Evolutionary conservation across 2,329 filamentous ascomycete genomes (phyloP).

Genomic region (Aspergillus caelatus): DNA sequence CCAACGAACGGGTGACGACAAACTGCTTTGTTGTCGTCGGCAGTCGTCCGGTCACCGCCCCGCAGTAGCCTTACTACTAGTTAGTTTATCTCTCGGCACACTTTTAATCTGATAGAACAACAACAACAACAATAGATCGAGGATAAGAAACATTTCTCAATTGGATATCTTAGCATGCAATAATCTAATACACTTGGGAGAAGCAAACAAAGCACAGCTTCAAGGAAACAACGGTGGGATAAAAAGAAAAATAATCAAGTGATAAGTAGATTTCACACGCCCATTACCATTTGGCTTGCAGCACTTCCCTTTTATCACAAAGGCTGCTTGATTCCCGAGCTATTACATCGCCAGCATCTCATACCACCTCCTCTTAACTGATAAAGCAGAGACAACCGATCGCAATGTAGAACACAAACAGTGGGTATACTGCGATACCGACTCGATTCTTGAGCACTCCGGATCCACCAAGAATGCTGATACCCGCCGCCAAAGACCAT

Average conservation of each 20-base stretch:
- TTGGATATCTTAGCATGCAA: constrained; percentile 25
- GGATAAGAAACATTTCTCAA: constrained; percentile 9
- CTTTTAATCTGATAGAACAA: constrained; percentile 2
- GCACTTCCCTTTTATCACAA: neutral
- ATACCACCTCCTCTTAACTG: constrained; percentile 59
- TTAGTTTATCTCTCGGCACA: neutral
- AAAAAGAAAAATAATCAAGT: constrained; percentile 6
- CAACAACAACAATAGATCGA: neutral
- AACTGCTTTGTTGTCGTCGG: constrained; percentile 28
- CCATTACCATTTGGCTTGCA: neutral
- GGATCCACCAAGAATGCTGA: constrained; percentile 93
- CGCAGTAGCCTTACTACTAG: constrained; percentile 14
- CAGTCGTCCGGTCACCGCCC: constrained; percentile 29
- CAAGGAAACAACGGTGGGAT: neutral
- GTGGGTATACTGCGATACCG: constrained; percentile 87
- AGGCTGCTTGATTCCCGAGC: neutral
- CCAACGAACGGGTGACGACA: constrained; percentile 16
- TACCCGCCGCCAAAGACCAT: constrained; percentile 93
- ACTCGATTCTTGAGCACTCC: constrained; percentile 95
- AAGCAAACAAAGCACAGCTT: neutral
- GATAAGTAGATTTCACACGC: neutral
- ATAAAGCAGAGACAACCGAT: constrained; percentile 97
- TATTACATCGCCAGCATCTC: neutral
- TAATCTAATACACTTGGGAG: constrained; percentile 14
- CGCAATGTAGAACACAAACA: constrained; percentile 93